Conservation (phyloP, 352 stramenopile species). For the Phytophthora boehmeriae region DNA sequence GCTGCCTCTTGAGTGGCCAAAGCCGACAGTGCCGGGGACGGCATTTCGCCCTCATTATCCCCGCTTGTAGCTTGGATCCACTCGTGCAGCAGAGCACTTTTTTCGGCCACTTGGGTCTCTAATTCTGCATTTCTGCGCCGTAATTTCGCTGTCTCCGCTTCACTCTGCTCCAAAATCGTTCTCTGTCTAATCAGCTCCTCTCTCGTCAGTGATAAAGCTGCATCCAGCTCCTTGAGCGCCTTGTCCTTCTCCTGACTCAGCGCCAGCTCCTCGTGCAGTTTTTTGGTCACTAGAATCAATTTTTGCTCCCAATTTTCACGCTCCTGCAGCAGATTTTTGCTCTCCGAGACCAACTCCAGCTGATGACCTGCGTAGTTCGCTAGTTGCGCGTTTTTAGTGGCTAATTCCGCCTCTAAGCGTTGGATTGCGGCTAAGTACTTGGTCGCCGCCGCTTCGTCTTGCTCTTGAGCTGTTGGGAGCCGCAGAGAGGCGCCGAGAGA, state of each 20-base stretch:
- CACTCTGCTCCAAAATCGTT: conserved; percentile 52
- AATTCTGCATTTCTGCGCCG: conserved; percentile 47
- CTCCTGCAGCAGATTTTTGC: conserved; percentile 73
- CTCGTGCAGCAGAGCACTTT: conserved; percentile 65
- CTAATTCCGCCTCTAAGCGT: conserved; percentile 70
- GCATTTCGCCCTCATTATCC: conserved; percentile 5
- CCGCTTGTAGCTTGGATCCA: conserved; percentile 58
- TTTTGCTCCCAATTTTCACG: conserved; percentile 64
- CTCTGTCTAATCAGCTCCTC: conserved; percentile 71
- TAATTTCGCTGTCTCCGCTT: conserved; percentile 48
- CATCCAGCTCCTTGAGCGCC: conserved; percentile 68
- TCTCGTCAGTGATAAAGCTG: conserved; percentile 44
- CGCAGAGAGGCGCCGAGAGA: conserved; percentile 24
- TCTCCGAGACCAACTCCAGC: conserved; percentile 70
- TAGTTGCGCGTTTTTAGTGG: conserved; percentile 67
- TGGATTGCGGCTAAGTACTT: conserved; percentile 72
- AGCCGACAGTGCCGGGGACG: conserved; percentile 19
- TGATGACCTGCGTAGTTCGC: conserved; percentile 60
- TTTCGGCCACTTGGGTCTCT: conserved; percentile 61
- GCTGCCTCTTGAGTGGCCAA: conserved; percentile 53
- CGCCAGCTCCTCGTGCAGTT: conserved; percentile 65
- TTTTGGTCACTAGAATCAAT: conserved; percentile 59
- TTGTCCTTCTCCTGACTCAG: conserved; percentile 72
- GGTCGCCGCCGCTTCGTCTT: conserved; percentile 37
- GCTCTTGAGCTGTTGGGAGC: conserved; percentile 15